These are phyloP conservation scores for Parascedosporium putredinis DNA, from an alignment of 2,329 filamentous ascomycete genomes.

Conservation along the genomic window DNA sequence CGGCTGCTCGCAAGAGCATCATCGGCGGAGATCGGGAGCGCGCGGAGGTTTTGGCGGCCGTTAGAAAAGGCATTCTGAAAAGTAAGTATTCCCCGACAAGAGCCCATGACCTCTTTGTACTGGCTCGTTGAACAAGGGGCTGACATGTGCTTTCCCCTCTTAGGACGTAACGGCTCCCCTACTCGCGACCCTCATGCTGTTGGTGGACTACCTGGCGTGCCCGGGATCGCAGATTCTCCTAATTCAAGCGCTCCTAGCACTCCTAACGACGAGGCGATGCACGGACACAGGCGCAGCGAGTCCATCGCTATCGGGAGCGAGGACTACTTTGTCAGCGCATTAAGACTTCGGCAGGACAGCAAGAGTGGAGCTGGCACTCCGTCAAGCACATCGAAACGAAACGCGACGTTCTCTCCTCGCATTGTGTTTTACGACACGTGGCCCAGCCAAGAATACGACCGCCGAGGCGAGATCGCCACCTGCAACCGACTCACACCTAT, in stretches of 20 bases:
- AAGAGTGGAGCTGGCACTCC: slow-evolving; percentile 77
- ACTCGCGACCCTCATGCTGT: slow-evolving; percentile 3
- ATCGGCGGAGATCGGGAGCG: slow-evolving; percentile 82
- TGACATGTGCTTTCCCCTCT: background rate
- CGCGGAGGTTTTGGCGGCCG: slow-evolving; percentile 81
- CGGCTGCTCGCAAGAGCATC: slow-evolving; percentile 70
- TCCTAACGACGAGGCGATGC: slow-evolving; percentile 62
- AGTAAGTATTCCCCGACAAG: slow-evolving; percentile 43
- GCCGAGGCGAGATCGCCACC: slow-evolving; percentile 88
- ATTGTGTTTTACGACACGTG: slow-evolving; percentile 95
- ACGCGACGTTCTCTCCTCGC: slow-evolving; percentile 74
- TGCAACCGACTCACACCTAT: slow-evolving; percentile 96
- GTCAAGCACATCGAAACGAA: slow-evolving; percentile 51
- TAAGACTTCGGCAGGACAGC: slow-evolving; percentile 63
- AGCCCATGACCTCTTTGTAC: background rate
- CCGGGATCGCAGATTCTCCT: slow-evolving; percentile 63
- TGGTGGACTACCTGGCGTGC: slow-evolving; percentile 44
- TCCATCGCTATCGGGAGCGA: slow-evolving; percentile 68
- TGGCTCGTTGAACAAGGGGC: slow-evolving; percentile 30
- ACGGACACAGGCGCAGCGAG: slow-evolving; percentile 53
- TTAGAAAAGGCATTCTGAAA: slow-evolving; percentile 93
- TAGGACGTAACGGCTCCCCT: background rate
- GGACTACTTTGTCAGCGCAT: slow-evolving; percentile 78
- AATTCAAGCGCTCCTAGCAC: slow-evolving; percentile 81
- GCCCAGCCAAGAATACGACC: slow-evolving; percentile 91